Evolutionary conservation across 2,329 filamentous ascomycete species (phyloP).

Genomic region (Sporothrix schenckii): DNA sequence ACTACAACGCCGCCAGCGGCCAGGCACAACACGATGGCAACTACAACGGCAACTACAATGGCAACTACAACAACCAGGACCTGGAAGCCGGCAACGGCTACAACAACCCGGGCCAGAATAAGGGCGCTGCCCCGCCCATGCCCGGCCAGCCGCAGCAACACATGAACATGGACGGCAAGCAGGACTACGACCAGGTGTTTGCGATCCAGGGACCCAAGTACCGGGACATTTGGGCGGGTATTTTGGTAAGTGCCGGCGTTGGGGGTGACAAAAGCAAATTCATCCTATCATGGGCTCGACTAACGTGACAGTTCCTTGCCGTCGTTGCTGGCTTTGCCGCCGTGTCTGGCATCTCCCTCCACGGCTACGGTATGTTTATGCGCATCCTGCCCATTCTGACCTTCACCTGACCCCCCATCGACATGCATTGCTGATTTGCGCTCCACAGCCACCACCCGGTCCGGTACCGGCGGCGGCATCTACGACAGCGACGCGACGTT

Average conservation of each 20-base stretch:
- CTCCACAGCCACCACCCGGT: conserved; percentile 52
- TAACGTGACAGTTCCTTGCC: conserved; percentile 36
- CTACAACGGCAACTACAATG: conserved; percentile 1
- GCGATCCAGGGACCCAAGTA: conserved; percentile 81
- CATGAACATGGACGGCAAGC: conserved; percentile 50
- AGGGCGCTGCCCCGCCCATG: neutral
- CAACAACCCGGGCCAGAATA: conserved; percentile 14
- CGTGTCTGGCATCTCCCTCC: conserved; percentile 35
- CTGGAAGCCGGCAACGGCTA: neutral
- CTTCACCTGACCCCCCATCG: too few relatives aligned
- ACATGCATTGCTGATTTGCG: neutral
- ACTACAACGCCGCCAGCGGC: conserved; percentile 26
- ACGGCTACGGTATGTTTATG: conserved; percentile 34
- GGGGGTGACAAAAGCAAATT: neutral
- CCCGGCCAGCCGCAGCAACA: conserved; percentile 37
- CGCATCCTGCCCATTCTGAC: neutral
- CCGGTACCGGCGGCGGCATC: conserved; percentile 70
- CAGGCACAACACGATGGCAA: conserved; percentile 15
- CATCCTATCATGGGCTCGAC: neutral
- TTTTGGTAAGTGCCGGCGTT: conserved; percentile 59
- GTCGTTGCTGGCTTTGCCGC: conserved; percentile 37
- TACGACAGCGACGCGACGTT: conserved; percentile 69
- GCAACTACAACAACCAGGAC: conserved; percentile 1
- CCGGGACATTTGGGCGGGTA: conserved; percentile 86
- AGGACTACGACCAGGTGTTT: conserved; percentile 77